Base-by-base conservation (phyloP, 2,329 filamentous ascomycete genomes). In the Diaporthe citriasiana region DNA sequence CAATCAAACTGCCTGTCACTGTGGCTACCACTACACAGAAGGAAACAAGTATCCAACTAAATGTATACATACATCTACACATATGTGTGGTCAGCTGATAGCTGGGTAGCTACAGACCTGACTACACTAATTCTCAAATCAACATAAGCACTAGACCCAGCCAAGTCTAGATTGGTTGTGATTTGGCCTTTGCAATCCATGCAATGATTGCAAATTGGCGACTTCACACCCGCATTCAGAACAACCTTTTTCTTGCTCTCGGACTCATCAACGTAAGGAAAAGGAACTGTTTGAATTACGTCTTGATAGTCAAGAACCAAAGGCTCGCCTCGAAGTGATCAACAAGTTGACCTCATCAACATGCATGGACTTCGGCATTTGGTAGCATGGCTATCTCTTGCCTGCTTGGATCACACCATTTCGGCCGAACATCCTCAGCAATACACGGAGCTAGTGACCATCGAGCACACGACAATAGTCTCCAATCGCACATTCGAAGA, bases 401-500 rank as follows among this genome's bases (percentile, higher is more conserved):
- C 13, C 22, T 13, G 33, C 1, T n/a, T 38, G 4, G 7, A 25
- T 35, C 22, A 51, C 9, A 25, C 30, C 22, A 51, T 30, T 30
- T 35, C 45, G 13, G 3, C 3, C 6, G 22, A 35, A 38, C 30
- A 66, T 47, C 27, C 19, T 50, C 30, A 10, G 7, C 42, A 33
- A 27, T 22, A 22, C 45, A 66, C 30, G 2, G 51, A 38, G 30
- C 9, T 50, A 7, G 27, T 66, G 6, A 27, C 10, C 42, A 66
- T 51, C 30, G 42, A 66, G 60, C 60, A 66, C 30, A 38, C 42
- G 9, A 66, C 42, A 13, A 66, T 66, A 19, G 6, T 51, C 8
- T 66, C 30, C 30, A 66, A 51, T 17, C 45, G 45, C 42, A 66
- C 60, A 38, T 66, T 66, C 22, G 60, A 66, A 12, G 60, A 66